These are phyloP conservation scores for Proliferodiscus dingleyae DNA, from an alignment of 2,329 filamentous ascomycete species.

Conservation along the genomic window DNA sequence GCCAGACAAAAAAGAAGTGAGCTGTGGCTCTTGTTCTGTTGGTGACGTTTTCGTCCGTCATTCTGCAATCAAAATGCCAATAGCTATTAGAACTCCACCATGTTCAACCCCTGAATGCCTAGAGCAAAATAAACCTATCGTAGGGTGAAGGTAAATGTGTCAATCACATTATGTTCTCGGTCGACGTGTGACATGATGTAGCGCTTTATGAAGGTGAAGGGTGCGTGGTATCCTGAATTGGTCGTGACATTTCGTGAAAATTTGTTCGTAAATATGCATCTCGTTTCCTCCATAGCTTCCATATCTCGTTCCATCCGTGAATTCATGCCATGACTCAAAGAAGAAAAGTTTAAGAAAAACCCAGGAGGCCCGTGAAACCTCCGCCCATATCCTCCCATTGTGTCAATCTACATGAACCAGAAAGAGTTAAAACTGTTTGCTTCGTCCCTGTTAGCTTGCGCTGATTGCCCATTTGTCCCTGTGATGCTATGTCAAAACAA, in stretches of 20 bases:
- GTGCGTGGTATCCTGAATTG: background rate
- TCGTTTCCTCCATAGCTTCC: background rate
- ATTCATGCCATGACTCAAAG: background rate
- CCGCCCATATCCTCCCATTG: background rate
- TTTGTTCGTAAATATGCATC: background rate
- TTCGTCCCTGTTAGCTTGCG: conserved; percentile 16
- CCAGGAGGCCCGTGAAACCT: background rate
- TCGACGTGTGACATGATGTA: background rate
- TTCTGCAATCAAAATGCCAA: too few relatives aligned
- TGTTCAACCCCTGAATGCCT: background rate
- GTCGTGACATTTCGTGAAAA: background rate
- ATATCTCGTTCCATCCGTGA: background rate
- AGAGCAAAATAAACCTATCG: background rate
- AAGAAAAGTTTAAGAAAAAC: background rate
- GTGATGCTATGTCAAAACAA: conserved; percentile 20
- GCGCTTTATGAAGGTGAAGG: background rate
- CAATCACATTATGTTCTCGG: background rate
- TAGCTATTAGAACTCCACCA: background rate
- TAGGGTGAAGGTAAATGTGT: background rate
- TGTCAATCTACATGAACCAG: conserved; percentile 19
- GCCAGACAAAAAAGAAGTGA: background rate
- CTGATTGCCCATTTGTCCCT: conserved; percentile 8
- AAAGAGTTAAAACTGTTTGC: conserved; percentile 10
- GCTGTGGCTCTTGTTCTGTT: background rate
- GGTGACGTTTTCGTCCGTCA: too few relatives aligned